These are phyloP conservation scores for Leccinum barrowsii DNA, from an alignment of 768 basidiomycete species.

Conservation along the genomic window DNA sequence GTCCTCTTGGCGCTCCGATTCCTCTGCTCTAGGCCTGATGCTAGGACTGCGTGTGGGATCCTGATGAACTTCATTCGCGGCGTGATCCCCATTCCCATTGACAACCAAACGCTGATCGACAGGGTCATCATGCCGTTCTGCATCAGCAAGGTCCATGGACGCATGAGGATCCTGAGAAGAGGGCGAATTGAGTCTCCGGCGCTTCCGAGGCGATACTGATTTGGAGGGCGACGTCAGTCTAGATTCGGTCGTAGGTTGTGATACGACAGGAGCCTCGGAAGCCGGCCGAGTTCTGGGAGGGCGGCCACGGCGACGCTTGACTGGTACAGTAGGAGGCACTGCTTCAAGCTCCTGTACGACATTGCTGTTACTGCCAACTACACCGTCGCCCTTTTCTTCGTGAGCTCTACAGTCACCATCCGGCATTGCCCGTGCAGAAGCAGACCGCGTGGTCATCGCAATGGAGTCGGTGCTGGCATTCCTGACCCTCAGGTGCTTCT, in stretches of 20 bases:
- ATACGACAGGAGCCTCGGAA: background rate
- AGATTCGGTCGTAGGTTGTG: slow-evolving; percentile 5
- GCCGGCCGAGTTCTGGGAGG: slow-evolving; percentile 25
- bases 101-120: slow-evolving; percentile 6
- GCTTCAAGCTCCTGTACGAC: slow-evolving; percentile 6
- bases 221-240: slow-evolving; percentile 14
- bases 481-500: slow-evolving; percentile 17
- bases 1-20: background rate
- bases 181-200: slow-evolving; percentile 41
- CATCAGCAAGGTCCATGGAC: slow-evolving; percentile 3
- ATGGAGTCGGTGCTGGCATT: slow-evolving; percentile 14
- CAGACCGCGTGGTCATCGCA: slow-evolving; percentile 17
- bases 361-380: slow-evolving; percentile 5
- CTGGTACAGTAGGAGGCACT: background rate
- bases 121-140: slow-evolving; percentile 3
- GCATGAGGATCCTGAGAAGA: slow-evolving; percentile 19
- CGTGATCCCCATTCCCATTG: slow-evolving; percentile 23
- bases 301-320: slow-evolving; percentile 35
- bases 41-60: background rate
- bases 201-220: slow-evolving; percentile 38
- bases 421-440: slow-evolving; percentile 17
- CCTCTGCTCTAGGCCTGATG: slow-evolving; percentile 1
- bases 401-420: slow-evolving; percentile 9
- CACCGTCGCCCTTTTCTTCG: slow-evolving; percentile 5
- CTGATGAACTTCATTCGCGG: slow-evolving; percentile 14